Conservation (phyloP, 2,329 filamentous ascomycete species). For the Pezicula rhizophila region DNA sequence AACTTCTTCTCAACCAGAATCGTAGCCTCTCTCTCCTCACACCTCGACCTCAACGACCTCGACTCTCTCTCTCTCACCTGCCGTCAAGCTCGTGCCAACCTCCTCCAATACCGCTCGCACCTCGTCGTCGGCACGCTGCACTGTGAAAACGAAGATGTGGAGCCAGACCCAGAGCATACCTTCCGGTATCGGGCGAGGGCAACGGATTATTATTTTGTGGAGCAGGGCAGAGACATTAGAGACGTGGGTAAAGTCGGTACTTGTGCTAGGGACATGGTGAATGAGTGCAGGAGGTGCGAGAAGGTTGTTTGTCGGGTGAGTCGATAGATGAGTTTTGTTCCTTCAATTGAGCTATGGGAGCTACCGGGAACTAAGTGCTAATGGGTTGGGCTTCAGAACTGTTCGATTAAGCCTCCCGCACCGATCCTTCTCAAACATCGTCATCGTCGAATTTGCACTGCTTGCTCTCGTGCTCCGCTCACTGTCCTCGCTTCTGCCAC, state of each 20-base stretch:
- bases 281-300: conserved; percentile 72
- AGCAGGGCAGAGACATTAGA: conserved; percentile 42
- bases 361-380: neutral
- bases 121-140: conserved; percentile 71
- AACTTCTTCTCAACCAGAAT: conserved; percentile 48
- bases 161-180: conserved; percentile 48
- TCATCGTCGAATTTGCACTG: conserved; percentile 73
- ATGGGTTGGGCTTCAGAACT: conserved; percentile 57
- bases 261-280: conserved; percentile 85
- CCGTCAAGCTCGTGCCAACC: conserved; percentile 68
- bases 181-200: conserved; percentile 53
- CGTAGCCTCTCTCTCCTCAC: conserved; percentile 65
- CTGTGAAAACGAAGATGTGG: conserved; percentile 65
- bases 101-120: conserved; percentile 71
- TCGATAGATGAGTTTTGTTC: conserved; percentile 8
- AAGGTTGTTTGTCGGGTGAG: conserved; percentile 76
- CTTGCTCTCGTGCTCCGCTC: conserved; percentile 69
- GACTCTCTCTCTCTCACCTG: conserved; percentile 79
- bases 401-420: conserved; percentile 76
- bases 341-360: neutral
- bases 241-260: conserved; percentile 62
- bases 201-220: conserved; percentile 54
- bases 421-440: conserved; percentile 61
- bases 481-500: conserved; percentile 44
- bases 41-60: conserved; percentile 81